These are phyloP conservation scores for Talaromyces islandicus DNA, from an alignment of 2,329 filamentous ascomycete genomes.

Conservation along the genomic window DNA sequence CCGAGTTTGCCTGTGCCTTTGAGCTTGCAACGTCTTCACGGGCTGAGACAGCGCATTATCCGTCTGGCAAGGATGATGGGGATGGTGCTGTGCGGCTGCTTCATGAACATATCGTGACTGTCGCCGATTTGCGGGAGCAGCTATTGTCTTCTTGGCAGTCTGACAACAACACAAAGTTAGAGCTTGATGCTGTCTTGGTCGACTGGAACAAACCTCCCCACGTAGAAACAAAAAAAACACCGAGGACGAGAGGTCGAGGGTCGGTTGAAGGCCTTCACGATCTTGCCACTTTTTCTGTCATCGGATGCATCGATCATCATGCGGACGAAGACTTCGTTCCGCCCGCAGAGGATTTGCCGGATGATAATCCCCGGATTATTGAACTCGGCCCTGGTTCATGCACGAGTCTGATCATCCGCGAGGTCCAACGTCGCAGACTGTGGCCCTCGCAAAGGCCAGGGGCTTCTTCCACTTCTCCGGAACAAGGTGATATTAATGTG, in stretches of 20 bases:
- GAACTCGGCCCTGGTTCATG: slow-evolving; percentile 53
- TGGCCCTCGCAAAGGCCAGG: slow-evolving; percentile 22
- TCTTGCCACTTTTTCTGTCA: slow-evolving; percentile 33
- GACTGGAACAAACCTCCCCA: slow-evolving; percentile 42
- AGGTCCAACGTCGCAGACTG: slow-evolving; percentile 41
- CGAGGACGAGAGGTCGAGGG: slow-evolving; percentile 29
- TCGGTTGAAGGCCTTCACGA: slow-evolving; percentile 43
- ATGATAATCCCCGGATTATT: slow-evolving; percentile 47
- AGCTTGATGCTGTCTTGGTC: slow-evolving; percentile 23
- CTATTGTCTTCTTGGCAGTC: slow-evolving; percentile 17
- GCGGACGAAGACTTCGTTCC: slow-evolving; percentile 52
- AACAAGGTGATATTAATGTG: not conserved
- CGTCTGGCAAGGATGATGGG: slow-evolving; percentile 8
- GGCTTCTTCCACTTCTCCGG: not conserved
- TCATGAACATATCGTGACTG: slow-evolving; percentile 33
- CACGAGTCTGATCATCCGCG: slow-evolving; percentile 50
- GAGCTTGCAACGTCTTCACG: slow-evolving; percentile 38
- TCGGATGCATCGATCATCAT: slow-evolving; percentile 58
- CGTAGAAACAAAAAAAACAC: slow-evolving; percentile 25
- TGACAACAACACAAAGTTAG: not conserved
- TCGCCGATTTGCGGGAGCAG: slow-evolving; percentile 27
- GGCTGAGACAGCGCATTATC: not conserved
- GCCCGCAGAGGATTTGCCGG: slow-evolving; percentile 24
- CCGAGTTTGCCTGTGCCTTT: slow-evolving; percentile 54
- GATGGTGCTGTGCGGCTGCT: slow-evolving; percentile 19